These are phyloP conservation scores for Lactifluus echinatus DNA, from an alignment of 768 basidiomycete species.

Conservation along the genomic window DNA sequence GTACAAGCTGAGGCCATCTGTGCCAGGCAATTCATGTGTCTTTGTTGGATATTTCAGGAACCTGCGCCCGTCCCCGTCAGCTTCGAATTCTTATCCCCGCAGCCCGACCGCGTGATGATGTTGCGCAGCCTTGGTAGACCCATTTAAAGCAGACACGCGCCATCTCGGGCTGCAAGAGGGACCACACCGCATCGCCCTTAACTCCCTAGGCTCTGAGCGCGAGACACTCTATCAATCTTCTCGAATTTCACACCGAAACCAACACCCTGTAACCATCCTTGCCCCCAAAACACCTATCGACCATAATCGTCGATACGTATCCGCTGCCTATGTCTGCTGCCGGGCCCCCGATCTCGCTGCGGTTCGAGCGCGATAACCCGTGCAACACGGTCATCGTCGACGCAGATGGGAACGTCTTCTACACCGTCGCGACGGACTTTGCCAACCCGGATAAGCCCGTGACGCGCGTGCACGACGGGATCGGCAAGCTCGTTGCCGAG, in stretches of 20 bases:
- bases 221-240: too few relatives aligned
- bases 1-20: neutral
- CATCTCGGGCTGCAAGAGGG: neutral
- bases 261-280: too few relatives aligned
- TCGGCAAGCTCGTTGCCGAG: conserved; percentile 16
- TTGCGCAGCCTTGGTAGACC: neutral
- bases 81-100: neutral
- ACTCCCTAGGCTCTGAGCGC: too few relatives aligned
- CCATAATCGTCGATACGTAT: neutral
- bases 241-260: too few relatives aligned
- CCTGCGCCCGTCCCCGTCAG: neutral
- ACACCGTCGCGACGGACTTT: conserved; percentile 19
- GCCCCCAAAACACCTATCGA: neutral
- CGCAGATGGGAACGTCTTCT: neutral
- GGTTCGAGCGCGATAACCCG: conserved; percentile 17
- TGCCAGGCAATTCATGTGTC: neutral
- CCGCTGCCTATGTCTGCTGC: neutral
- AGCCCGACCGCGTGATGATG: neutral
- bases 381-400: conserved; percentile 20
- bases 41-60: neutral
- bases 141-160: neutral
- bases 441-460: conserved; percentile 2
- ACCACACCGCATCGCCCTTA: neutral
- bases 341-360: neutral
- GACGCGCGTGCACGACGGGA: conserved; percentile 11